Evolutionary conservation across 1,139 yeast species (phyloP).

Genomic region (Blastobotrys capitulatus): DNA sequence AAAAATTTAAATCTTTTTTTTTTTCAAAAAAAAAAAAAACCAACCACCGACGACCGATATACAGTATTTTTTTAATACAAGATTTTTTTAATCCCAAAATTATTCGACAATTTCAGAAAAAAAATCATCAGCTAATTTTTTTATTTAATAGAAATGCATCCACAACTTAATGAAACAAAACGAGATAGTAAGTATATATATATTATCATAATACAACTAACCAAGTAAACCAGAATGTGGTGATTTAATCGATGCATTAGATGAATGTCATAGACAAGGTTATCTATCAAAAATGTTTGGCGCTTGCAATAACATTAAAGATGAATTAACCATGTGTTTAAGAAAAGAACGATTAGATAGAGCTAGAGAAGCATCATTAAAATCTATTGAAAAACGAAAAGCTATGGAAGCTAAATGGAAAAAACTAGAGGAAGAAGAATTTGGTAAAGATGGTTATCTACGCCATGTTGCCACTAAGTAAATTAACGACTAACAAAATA

Average conservation of each 20-base stretch:
- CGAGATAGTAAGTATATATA: constrained; percentile 8
- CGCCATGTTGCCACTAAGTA: constrained; percentile 46
- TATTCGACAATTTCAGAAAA: too few species aligned
- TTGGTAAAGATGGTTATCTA: constrained; percentile 70
- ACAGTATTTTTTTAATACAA: not conserved
- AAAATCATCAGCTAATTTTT: too few species aligned
- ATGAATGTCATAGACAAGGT: constrained; percentile 77
- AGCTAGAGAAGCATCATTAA: constrained; percentile 56
- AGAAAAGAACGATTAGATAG: constrained; percentile 70
- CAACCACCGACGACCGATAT: not conserved
- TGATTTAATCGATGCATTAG: constrained; percentile 79
- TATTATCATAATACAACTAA: constrained; percentile 5
- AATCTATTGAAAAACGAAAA: constrained; percentile 53
- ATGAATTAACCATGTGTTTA: constrained; percentile 70
- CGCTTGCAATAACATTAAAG: constrained; percentile 77
- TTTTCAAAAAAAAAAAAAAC: not conserved
- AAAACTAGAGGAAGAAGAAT: constrained; percentile 66
- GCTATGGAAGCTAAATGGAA: constrained; percentile 52
- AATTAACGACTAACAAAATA: constrained; percentile 55
- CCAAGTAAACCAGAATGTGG: constrained; percentile 58
- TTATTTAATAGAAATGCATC: constrained; percentile 11
- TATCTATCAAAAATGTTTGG: constrained; percentile 75
- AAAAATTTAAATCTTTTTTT: not conserved
- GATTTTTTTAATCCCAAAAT: too few species aligned
- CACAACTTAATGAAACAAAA: constrained; percentile 13